Percentiles rank a stretch among this genome's conserved stretches.
Conservation (phyloP, 1,284 basidiomycete genomes). For the Tranzscheliella williamsii region DNA sequence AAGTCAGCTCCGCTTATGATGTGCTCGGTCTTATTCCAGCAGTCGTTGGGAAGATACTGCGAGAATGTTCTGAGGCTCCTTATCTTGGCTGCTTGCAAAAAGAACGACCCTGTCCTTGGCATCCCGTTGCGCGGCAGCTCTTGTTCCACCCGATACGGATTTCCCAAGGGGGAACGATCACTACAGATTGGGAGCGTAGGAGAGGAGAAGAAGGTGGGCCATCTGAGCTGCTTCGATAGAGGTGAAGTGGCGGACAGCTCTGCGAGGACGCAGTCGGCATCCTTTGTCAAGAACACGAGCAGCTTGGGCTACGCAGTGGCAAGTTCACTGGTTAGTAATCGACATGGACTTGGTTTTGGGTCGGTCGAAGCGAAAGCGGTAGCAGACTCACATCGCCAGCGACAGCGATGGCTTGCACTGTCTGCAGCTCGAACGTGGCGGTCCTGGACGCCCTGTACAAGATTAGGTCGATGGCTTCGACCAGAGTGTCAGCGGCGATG, state of each 20-base stretch:
- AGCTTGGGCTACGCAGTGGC: too few species aligned
- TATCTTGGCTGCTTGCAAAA: neutral
- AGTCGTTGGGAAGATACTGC: neutral
- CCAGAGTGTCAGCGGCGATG: too few species aligned
- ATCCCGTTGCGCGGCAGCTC: too few species aligned
- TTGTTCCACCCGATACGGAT: too few species aligned
- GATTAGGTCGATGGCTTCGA: neutral
- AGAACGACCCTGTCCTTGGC: neutral
- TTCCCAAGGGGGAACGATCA: neutral
- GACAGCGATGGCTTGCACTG: neutral
- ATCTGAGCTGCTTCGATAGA: neutral
- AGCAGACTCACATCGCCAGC: neutral
- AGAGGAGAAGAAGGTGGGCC: neutral
- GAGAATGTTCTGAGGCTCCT: neutral
- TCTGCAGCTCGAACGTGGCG: neutral
- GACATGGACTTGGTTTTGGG: too few species aligned
- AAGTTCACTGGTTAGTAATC: too few species aligned
- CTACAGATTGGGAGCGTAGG: neutral
- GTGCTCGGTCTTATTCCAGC: neutral
- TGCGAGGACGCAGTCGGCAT: too few species aligned
- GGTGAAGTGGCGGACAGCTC: neutral
- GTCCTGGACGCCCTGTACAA: neutral
- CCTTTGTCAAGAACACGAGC: too few species aligned
- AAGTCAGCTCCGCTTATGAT: neutral
- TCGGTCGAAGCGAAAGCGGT: too few species aligned